phyloP scores from a whole-genome alignment of 306 rosid genomes.

The Inga laurina region DNA sequence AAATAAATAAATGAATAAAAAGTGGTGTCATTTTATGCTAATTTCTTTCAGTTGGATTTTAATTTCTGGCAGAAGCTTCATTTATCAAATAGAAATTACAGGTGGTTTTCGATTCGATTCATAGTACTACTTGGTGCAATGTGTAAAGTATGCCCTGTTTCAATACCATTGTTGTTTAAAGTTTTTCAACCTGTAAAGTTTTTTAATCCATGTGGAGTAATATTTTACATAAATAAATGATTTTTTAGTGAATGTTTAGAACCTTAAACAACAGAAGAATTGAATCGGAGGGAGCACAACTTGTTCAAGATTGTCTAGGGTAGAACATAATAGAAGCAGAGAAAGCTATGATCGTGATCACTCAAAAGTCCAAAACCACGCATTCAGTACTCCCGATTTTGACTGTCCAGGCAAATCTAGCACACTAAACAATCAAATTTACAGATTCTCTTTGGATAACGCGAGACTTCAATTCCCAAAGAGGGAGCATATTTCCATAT shows the following conservation, averaged over 20 bases:
- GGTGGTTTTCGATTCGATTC: neutral
- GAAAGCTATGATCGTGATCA: neutral
- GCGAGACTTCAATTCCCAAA: neutral
- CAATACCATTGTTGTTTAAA: neutral
- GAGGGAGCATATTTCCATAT: neutral
- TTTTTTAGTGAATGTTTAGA: neutral
- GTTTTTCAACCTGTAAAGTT: neutral
- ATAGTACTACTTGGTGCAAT: conserved; percentile 12
- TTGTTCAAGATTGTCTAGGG: neutral
- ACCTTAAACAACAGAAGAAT: neutral
- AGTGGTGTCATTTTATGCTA: neutral
- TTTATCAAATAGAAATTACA: neutral
- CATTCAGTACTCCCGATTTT: neutral
- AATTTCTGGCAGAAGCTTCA: neutral
- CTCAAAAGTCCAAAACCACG: conserved; percentile 9
- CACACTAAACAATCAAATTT: conserved; percentile 1
- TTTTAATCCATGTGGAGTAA: neutral
- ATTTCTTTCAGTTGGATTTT: neutral
- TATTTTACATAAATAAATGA: neutral
- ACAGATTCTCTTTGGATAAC: neutral
- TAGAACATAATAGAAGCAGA: conserved; percentile 1
- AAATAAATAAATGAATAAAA: neutral
- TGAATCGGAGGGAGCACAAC: neutral
- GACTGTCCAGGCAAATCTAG: conserved; percentile 8
- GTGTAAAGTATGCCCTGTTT: neutral